Base-by-base conservation (phyloP, 768 basidiomycete genomes). In the Cystofilobasidium ferigula region DNA sequence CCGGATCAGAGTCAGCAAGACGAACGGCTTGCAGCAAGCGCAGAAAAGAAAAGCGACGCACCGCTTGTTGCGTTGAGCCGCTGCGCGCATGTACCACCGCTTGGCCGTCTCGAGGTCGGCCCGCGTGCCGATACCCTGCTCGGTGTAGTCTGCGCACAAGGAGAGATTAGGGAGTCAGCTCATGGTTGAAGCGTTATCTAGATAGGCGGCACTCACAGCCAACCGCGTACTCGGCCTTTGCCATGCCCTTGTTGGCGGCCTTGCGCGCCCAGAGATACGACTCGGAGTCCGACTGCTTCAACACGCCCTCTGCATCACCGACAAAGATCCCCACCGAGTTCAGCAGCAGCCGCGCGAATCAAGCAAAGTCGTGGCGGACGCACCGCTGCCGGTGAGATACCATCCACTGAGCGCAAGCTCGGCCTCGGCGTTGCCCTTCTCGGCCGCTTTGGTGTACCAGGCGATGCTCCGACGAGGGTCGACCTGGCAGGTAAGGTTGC, bases 61-160 rank as follows among this genome's bases (percentile, higher is more conserved):
- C 63, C 64, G 58, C 34, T 67, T 67, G 64, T 67, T 67, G 38
- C 56, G 61, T 35, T 59, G 61, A 26, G 61, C 61, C 38, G 95
- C 95, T 40, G 95, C 93, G 48, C 95, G 84, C 90, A 97, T 95
- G 76, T 99, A 99, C 93, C 94, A 98, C 71, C 88, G 83, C 78
- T 94, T 97, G 24, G 95, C 92, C 75, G 92, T 86, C 68, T 98
- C 94, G 54, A 91, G 77, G 72, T 99, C 94, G 73, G 89, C 88
- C 79, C 94, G 94, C 74, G 94, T 86, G 36, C 95, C 95, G 70
- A 99, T 99, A 3, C 93, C 95, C 14, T 93, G 87, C 76, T 98
- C 95, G 0, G 91, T 89, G 75, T 98, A 99, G 77, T 97, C 95
- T 75, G 62, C 1, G 20, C n/a, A 38, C 20, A 57, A n/a, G 8